A percentile compares a stretch with the other conserved stretches of the same genome.
These are phyloP conservation scores for Oleoguttula mirabilis DNA, from an alignment of 495 filamentous ascomycete species.

Conservation along the genomic window DNA sequence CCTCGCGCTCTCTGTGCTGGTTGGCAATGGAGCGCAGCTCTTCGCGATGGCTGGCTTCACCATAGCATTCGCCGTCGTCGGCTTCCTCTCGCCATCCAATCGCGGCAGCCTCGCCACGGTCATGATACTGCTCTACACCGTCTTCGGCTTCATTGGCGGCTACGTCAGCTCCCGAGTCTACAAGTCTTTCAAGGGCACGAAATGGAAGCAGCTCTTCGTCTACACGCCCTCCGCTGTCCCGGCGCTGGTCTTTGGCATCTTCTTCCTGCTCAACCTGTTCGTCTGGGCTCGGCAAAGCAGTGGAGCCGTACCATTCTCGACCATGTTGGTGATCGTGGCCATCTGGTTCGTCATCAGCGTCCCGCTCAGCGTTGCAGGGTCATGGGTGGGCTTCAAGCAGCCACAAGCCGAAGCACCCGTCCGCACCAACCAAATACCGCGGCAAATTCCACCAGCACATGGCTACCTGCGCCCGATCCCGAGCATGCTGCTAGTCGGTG, in stretches of 20 bases:
- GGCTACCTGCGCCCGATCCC: conserved; percentile 76
- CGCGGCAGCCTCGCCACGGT: conserved; percentile 85
- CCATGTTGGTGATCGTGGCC: conserved; percentile 81
- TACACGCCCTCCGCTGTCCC: conserved; percentile 80
- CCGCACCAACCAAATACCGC: conserved; percentile 93
- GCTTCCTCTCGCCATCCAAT: conserved; percentile 88
- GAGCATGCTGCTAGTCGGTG: conserved; percentile 76
- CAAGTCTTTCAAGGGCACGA: conserved; percentile 81
- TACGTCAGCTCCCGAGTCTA: conserved; percentile 83
- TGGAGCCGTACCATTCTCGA: conserved; percentile 89
- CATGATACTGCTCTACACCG: conserved; percentile 80
- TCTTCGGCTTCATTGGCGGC: conserved; percentile 86
- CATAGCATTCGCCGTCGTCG: conserved; percentile 81
- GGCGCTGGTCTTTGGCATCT: conserved; percentile 70
- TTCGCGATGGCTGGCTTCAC: conserved; percentile 96
- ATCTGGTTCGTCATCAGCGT: conserved; percentile 98
- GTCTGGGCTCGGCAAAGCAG: conserved; percentile 83
- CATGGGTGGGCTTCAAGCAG: conserved; percentile 81
- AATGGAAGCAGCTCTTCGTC: conserved; percentile 87
- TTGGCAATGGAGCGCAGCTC: conserved; percentile 89
- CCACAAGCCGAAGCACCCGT: conserved; percentile 61
- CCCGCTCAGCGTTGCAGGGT: conserved; percentile 77
- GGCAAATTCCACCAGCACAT: conserved; percentile 76
- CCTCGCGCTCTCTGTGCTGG: conserved; percentile 70
- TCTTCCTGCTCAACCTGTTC: conserved; percentile 94